Evolutionary conservation across 495 filamentous ascomycete genomes (phyloP).

Genomic region (Neurospora sp.): DNA sequence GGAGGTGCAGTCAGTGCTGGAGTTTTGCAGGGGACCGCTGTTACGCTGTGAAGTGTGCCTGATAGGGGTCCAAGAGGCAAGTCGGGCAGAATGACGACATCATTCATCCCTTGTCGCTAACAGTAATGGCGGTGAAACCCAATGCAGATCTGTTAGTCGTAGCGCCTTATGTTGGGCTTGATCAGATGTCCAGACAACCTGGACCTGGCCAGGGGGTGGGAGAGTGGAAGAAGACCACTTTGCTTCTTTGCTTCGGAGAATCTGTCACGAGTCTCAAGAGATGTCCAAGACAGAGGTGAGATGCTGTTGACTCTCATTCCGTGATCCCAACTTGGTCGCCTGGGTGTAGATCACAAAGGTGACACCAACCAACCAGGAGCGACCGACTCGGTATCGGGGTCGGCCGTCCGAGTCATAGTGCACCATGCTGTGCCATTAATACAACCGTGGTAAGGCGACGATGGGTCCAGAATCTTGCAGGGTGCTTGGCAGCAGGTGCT

Average conservation of each 20-base stretch:
- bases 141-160: background rate
- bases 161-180: background rate
- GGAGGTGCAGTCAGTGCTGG: background rate
- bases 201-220: background rate
- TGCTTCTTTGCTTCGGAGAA: background rate
- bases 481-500: background rate
- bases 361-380: background rate
- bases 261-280: background rate
- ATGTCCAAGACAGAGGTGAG: background rate
- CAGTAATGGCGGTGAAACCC: background rate
- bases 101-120: background rate
- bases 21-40: background rate
- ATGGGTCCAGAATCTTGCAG: background rate
- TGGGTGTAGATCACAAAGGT: background rate
- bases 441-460: background rate
- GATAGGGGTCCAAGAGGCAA: background rate
- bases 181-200: background rate
- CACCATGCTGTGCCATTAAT: background rate
- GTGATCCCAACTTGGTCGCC: background rate
- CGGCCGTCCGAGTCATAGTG: background rate
- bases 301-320: background rate
- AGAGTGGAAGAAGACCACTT: background rate
- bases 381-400: background rate
- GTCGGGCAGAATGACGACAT: background rate
- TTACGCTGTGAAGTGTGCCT: background rate